Conservation (phyloP, 805 yeast genomes). For the Saturnispora mendoncae region DNA sequence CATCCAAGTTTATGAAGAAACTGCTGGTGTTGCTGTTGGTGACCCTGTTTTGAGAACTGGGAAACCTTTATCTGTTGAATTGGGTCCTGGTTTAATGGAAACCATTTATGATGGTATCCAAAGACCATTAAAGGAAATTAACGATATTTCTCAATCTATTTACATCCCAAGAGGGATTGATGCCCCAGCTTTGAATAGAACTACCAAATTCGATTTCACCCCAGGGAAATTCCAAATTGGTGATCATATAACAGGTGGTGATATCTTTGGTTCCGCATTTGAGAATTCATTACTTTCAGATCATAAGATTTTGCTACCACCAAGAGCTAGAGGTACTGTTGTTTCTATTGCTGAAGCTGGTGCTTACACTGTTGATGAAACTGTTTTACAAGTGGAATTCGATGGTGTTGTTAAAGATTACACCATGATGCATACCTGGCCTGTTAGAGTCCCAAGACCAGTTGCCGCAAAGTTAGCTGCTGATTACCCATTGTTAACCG, state of each 20-base stretch:
- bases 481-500: slow-evolving; percentile 90
- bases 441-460: slow-evolving; percentile 99
- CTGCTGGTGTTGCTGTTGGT: slow-evolving; percentile 98
- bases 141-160: slow-evolving; percentile 79
- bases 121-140: slow-evolving; percentile 93
- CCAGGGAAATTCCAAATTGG: slow-evolving; percentile 79
- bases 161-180: slow-evolving; percentile 98
- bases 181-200: slow-evolving; percentile 89
- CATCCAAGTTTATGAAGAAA: slow-evolving; percentile 97
- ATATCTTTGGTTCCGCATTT: slow-evolving; percentile 84
- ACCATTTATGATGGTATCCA: slow-evolving; percentile 99
- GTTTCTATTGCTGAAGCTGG: slow-evolving; percentile 85
- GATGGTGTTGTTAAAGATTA: slow-evolving; percentile 74
- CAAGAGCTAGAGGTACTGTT: slow-evolving; percentile 97
- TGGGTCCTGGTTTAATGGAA: slow-evolving; percentile 99
- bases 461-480: slow-evolving; percentile 91
- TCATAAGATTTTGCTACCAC: slow-evolving; percentile 93
- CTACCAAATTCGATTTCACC: slow-evolving; percentile 72
- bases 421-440: slow-evolving; percentile 98
- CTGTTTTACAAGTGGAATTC: slow-evolving; percentile 87
- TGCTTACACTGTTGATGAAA: slow-evolving; percentile 82
- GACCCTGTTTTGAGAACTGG: slow-evolving; percentile 98
- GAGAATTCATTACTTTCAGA: slow-evolving; percentile 90
- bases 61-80: slow-evolving; percentile 95
- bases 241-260: slow-evolving; percentile 98